Evolutionary conservation across 352 stramenopile species (phyloP).

Genomic region (Phytopythium sindhum): DNA sequence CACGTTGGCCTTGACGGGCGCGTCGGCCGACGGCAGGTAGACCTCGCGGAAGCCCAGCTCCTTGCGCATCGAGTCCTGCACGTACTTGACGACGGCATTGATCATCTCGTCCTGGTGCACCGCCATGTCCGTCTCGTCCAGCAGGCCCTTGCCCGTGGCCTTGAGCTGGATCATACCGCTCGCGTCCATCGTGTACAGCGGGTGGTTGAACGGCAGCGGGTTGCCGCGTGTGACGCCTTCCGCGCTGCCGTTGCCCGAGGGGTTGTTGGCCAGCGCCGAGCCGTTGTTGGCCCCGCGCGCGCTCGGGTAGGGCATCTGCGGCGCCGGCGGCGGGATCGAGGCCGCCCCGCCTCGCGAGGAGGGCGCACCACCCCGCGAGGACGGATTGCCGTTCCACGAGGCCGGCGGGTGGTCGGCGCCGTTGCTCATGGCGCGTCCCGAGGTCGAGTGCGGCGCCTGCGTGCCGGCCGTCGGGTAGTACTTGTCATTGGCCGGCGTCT

Average conservation of each 20-base stretch:
- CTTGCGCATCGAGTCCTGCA: constrained; percentile 81
- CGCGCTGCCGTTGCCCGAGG: constrained; percentile 5
- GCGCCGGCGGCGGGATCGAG: constrained; percentile 13
- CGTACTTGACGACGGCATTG: constrained; percentile 82
- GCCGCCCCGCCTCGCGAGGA: neutral
- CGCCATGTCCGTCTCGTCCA: constrained; percentile 75
- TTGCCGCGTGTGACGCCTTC: constrained; percentile 12
- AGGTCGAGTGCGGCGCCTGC: constrained; percentile 32
- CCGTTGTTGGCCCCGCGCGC: constrained; percentile 7
- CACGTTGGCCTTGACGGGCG: constrained; percentile 77
- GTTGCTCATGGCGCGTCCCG: constrained; percentile 43
- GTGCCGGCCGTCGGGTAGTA: constrained; percentile 22
- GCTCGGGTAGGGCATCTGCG: neutral
- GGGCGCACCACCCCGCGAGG: neutral
- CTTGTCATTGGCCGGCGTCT: constrained; percentile 37
- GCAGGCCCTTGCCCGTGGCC: constrained; percentile 70
- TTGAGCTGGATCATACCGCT: constrained; percentile 86
- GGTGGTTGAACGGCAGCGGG: constrained; percentile 65
- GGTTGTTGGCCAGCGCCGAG: constrained; percentile 4
- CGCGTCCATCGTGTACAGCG: constrained; percentile 80
- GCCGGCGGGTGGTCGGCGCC: constrained; percentile 26
- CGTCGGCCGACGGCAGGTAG: constrained; percentile 64
- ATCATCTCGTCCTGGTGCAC: constrained; percentile 89
- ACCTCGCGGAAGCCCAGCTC: constrained; percentile 76
- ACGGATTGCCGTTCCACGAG: constrained; percentile 7